Percentiles rank a stretch among this genome's conserved stretches.
Evolutionary conservation across 2,329 filamentous ascomycete species (phyloP).

Genomic region (Domatiomyces catenatus): DNA sequence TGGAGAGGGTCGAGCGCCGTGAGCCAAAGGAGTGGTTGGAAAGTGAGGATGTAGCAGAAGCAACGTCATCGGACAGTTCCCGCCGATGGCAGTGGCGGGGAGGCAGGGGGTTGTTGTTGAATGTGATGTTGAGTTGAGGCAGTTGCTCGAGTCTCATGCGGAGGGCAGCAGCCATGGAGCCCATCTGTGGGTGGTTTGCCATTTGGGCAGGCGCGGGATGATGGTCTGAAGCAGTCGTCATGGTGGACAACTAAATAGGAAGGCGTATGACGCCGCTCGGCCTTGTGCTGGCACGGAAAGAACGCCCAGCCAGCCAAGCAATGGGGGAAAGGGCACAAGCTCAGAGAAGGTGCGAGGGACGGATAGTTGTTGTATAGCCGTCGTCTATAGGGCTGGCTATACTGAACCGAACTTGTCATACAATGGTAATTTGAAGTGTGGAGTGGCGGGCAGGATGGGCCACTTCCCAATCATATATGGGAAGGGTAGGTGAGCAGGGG

Average conservation of each 20-base stretch:
- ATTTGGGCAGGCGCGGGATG: constrained; percentile 11
- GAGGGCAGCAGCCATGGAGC: constrained; percentile 15
- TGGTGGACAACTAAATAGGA: constrained; percentile 1
- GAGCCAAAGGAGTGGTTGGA: constrained; percentile 14
- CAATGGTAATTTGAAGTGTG: not conserved
- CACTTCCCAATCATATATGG: not conserved
- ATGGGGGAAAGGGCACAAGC: not conserved
- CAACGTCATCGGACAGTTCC: constrained; percentile 7
- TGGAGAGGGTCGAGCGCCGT: constrained; percentile 4
- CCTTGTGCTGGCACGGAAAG: not conserved
- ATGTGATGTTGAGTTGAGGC: constrained; percentile 12
- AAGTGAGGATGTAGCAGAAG: constrained; percentile 13
- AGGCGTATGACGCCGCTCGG: not conserved
- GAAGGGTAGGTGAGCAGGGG: not conserved
- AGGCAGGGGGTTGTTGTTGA: constrained; percentile 10
- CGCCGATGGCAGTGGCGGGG: constrained; percentile 6
- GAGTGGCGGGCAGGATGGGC: not conserved
- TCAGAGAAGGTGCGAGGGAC: not conserved
- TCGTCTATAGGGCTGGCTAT: not conserved
- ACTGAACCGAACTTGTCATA: not conserved
- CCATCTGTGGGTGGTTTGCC: constrained; percentile 13
- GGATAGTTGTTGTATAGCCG: not conserved
- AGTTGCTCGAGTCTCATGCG: constrained; percentile 13
- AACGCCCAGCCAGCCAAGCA: not conserved
- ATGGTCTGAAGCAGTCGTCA: constrained; percentile 10